Evolutionary conservation across 23 red algal species (phyloP), one percentile per base, ranked within the genome.

Genomic region (Agarophyton chilense): DNA sequence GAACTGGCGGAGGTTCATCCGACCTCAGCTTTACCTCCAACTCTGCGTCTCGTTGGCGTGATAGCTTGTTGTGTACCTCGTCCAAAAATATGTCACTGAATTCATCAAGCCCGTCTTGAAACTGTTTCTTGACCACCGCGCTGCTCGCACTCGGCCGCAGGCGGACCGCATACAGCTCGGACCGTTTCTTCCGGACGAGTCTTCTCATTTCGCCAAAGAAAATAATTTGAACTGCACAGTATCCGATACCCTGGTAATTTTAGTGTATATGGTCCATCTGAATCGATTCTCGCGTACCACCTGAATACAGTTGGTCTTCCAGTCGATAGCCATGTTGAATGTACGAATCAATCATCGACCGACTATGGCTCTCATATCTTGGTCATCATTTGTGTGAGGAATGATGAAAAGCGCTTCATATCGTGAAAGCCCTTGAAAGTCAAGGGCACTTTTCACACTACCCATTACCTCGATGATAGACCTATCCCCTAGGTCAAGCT

Each of bases 21-120:
- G 8, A 26, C 10, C 41, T 24, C 9, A 65, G 39, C 6, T 78
- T 88, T 53, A 88, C 77, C 50, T 88, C 84, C 22, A 88, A 88
- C 0, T 76, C 52, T 4, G 3, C 16, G 17, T 58, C 52, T 12
- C 84, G 42, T 13, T 63, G 8, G 16, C 47, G 72, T 45, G 66
- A 68, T 0, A 88, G 67, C 31, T 49, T 63, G 41, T 63, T 0
- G 12, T 67, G 68, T 21, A 88, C n/a, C 18, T 88, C 55, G 51
- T 76, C 66, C 31, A 34, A 21, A 31, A 77, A 88, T 28, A 88
- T 5, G 36, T 78, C 81, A 17, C 33, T 62, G 0, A 51, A 72
- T 53, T 86, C 81, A 1, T 70, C 51, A 25, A 81, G n/a, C 2
- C 35, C n/a, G 8, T 34, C 9, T 17, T 2, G 35, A n/a, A n/a